Base-by-base conservation (phyloP, 306 rosid species). In the Castanea crenata region DNA sequence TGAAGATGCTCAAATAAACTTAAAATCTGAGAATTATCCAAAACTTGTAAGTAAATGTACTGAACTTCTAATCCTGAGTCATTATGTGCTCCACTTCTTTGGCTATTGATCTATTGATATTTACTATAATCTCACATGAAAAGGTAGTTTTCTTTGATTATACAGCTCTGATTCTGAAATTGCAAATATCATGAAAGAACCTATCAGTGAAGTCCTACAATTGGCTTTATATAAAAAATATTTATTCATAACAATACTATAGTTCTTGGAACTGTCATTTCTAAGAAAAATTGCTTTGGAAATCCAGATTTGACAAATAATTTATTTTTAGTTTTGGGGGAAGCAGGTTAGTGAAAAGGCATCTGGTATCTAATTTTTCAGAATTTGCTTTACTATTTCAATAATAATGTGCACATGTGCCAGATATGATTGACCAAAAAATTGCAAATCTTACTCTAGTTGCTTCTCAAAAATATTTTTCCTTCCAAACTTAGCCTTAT, bases 11-110 rank as follows among this genome's bases (percentile, higher is more conserved):
- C 75, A 16, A 25, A 85, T 75, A 73, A 79, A 74, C 13, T 71
- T 86, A 61, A 75, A 79, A 69, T 64, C 90, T 10, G 87, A 83
- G 25, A 86, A 64, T 69, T 83, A 82, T 83, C 86, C 80, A 29
- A 73, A 94, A 51, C 71, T 86, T 79, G 96, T 94, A 89, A 88
- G 96, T 88, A 21, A 57, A 35, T 75, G 57, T 11, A 46, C 68
- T 64, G 6, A 13, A 74, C 61, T 75, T 81, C 69, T 78, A 51
- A 27, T 57, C 25, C 61, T 71, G 57, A 27, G 55, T 34, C 72
- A 15, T 73, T 31, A 58, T 34, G 38, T 58, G 23, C 51, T 10
- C 49, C 59, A 57, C 21, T 54, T 14, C 23, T 2, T 8, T 49
- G 54, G 31, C 31, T 27, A 29, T 63, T 14, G 34, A 49, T 49